These are phyloP conservation scores for Colletotrichum orchidophilum DNA, from an alignment of 2,329 filamentous ascomycete species.

Conservation along the genomic window DNA sequence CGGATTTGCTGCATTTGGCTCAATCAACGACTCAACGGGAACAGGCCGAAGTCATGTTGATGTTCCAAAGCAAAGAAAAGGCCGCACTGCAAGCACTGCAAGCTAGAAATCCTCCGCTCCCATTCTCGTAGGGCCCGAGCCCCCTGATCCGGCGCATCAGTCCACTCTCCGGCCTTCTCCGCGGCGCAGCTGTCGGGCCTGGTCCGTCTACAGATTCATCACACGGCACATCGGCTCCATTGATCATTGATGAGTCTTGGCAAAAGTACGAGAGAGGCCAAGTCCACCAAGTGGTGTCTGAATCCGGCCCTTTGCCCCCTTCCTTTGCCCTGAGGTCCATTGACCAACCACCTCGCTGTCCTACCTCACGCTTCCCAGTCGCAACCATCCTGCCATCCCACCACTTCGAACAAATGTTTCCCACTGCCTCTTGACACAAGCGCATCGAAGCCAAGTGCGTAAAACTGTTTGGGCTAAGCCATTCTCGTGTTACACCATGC, in stretches of 20 bases:
- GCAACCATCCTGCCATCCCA: constrained; percentile 5
- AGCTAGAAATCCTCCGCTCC: neutral
- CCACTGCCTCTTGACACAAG: neutral
- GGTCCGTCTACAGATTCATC: neutral
- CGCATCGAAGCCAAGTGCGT: neutral
- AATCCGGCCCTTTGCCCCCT: constrained; percentile 1
- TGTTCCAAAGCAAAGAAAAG: neutral
- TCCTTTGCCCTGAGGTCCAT: neutral
- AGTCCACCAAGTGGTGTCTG: neutral
- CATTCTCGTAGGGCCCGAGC: neutral
- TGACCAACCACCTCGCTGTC: neutral
- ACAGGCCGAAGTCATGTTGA: neutral
- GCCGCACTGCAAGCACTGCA: neutral
- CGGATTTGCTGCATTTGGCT: neutral
- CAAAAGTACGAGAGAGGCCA: neutral
- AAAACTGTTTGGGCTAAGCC: neutral
- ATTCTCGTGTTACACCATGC: neutral
- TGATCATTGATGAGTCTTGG: neutral
- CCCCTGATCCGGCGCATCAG: neutral
- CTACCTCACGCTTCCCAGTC: neutral
- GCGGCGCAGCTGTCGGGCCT: neutral
- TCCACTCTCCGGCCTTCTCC: neutral
- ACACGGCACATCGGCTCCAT: neutral
- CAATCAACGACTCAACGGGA: neutral
- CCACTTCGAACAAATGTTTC: neutral